These are phyloP conservation scores for Rhizophagus sp. DNA, from an alignment of 192 early-diverging fungal genomes.

Conservation along the genomic window DNA sequence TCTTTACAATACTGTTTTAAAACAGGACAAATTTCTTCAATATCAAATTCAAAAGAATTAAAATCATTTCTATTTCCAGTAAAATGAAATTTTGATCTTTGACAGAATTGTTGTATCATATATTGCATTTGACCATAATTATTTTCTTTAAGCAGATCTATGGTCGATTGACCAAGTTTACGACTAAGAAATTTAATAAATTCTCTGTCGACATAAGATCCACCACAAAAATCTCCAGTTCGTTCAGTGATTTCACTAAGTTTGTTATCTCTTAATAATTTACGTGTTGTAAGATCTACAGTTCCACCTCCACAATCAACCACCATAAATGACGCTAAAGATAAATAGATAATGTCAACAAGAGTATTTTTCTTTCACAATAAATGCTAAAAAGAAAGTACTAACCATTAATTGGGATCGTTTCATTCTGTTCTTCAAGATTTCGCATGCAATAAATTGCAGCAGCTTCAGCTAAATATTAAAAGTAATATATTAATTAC, in stretches of 20 bases:
- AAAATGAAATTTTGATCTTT: slow-evolving; percentile 1
- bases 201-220: slow-evolving; percentile 45
- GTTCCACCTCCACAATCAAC: slow-evolving; percentile 47
- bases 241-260: slow-evolving; percentile 50
- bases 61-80: background rate
- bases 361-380: background rate
- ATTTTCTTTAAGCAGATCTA: background rate
- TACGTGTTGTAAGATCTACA: slow-evolving; percentile 32
- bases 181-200: background rate
- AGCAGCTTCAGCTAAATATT: slow-evolving; percentile 4
- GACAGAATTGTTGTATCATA: background rate
- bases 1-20: background rate
- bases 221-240: slow-evolving; percentile 46
- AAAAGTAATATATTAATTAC: too few species aligned
- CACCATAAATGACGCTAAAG: slow-evolving; percentile 33
- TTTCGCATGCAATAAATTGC: background rate
- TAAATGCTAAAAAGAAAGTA: background rate
- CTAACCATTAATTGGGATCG: background rate
- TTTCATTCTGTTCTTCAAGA: background rate
- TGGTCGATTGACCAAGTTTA: background rate
- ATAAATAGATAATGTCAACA: background rate
- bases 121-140: slow-evolving; percentile 23
- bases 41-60: background rate
- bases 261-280: background rate
- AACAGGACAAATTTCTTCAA: slow-evolving; percentile 6